These are phyloP conservation scores for Populus pruinosa DNA, from an alignment of 345 rosid genomes.

Conservation along the genomic window DNA sequence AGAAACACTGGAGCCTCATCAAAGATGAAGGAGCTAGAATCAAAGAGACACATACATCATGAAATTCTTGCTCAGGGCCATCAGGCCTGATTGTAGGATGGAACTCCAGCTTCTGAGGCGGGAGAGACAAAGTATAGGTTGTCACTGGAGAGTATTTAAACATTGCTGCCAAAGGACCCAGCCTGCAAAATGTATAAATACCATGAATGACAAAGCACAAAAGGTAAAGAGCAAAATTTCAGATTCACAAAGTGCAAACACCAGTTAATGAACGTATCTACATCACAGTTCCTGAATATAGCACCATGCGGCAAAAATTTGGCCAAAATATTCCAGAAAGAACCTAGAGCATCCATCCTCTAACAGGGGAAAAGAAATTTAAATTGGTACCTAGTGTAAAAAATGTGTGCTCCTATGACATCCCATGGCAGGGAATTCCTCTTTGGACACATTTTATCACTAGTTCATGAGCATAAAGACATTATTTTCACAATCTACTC, in stretches of 20 bases:
- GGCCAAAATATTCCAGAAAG: not conserved
- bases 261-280: not conserved
- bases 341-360: not conserved
- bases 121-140: constrained; percentile 66
- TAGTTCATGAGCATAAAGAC: not conserved
- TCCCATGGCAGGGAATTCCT: not conserved
- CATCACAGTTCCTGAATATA: not conserved
- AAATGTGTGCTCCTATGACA: not conserved
- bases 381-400: not conserved
- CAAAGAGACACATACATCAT: constrained; percentile 40
- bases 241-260: not conserved
- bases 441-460: not conserved
- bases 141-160: constrained; percentile 75
- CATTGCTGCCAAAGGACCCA: constrained; percentile 84
- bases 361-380: not conserved
- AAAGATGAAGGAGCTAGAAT: constrained; percentile 1
- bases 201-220: not conserved
- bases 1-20: constrained; percentile 5
- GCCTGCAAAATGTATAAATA: constrained; percentile 40
- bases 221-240: not conserved
- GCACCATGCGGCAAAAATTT: not conserved
- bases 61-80: constrained; percentile 53
- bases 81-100: constrained; percentile 48
- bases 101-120: constrained; percentile 64
- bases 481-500: not conserved